Evolutionary conservation across 305 asterid species (phyloP), one percentile per base, ranked within the genome.

Genomic region (Vinca major): DNA sequence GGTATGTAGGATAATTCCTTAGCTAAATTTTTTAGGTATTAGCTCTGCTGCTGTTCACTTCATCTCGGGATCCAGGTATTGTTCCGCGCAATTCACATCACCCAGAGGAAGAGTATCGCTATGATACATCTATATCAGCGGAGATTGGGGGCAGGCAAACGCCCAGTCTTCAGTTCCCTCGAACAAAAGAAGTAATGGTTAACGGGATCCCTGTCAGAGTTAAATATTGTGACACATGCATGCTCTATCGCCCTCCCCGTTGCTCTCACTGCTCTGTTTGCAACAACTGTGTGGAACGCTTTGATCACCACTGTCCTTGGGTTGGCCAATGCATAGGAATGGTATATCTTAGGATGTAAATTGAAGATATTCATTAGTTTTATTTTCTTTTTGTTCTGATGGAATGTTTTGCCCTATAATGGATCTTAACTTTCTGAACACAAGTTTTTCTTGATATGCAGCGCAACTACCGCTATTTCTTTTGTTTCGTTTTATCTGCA

Each of bases 301-400:
- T 94, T 73, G 99, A 94, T 81, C 99, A 94, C 73, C 99, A 94
- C 82, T 94, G 99, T 84, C 99, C 99, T 63, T 94, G 99, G 99
- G 98, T 94, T 43, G 99, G 98, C 68, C 99, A 94, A 82, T 94
- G 99, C 85, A 85, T 94, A 68, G 99, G 98, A 73, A 57, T 89
- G 99, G 99, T 93, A 86, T 66, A 87, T 62, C 69, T 69, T 68
- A 41, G 33, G 49, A 13, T 67, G 4, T 51, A 16, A 14, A 48
- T 26, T 40, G 3, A 21, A 14, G 2, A 12, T 3, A 20, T 17
- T 19, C 33, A 26, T 26, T 26, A 26, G 33, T 26, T 26, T 26
- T 26, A 26, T 26, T 26, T 26, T 33, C 0, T 16, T 6, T 43
- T 60, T 12, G 5, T 41, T 17, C 7, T 52, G 20, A 41, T 55